Base-by-base conservation (phyloP, 2,329 filamentous ascomycete species). In the Reticulascus tulasneorum region DNA sequence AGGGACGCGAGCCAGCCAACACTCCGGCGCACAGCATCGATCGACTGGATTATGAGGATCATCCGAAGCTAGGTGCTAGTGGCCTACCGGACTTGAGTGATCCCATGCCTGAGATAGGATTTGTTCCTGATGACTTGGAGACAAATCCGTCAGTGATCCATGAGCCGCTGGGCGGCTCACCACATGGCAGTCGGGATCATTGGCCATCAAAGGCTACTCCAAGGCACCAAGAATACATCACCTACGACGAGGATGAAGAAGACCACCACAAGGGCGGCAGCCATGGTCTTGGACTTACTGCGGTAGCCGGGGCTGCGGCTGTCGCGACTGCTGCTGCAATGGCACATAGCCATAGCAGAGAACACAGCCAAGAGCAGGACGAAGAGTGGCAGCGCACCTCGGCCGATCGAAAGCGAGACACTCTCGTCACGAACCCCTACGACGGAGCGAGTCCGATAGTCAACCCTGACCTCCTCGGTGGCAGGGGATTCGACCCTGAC, bases 91-190 rank as follows among this genome's bases (percentile, higher is more conserved):
- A 82, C 46, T 63, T 76, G 23, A 64, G 81, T 38, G 71, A 90
- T 48, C 83, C 84, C 6, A 77, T 90, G 67, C 86, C 84, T 1
- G 88, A 90, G 53, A 80, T 86, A 51, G 87, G 84, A 5, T 84
- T 86, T 47, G 49, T 64, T 2, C 68, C 74, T 9, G 74, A 78
- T 23, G 88, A 94, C 43, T 73, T 87, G 12, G 82, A 79, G 29
- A 94, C 89, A 13, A 94, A 94, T 53, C 88, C 88, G 4, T 95
- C 90, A 0, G 73, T 90, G 32, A 79, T 94, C 25, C 77, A 89
- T 47, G 87, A 85, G 13, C 82, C 82, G 1, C 75, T 84, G 32
- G 81, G 78, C 33, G 78, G 75, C 20, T 48, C 49, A 3, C 52
- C 60, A 8, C 39, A 56, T 12, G 48, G 47, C 25, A 45, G 51